Evolutionary conservation across 2,329 filamentous ascomycete species (phyloP).

Genomic region (Diaporthe helianthi): DNA sequence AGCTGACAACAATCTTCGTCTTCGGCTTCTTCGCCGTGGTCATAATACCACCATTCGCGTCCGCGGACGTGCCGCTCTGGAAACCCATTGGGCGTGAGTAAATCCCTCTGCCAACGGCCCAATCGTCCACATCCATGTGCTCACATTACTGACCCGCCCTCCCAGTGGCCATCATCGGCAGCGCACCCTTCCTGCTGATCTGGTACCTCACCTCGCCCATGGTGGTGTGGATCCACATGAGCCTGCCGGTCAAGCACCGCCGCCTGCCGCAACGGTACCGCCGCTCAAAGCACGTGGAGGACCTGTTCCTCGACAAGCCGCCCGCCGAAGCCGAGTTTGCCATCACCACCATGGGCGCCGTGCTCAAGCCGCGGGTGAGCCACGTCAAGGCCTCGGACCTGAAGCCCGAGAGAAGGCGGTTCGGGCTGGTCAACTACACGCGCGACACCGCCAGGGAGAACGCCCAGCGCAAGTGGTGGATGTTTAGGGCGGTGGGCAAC

Average conservation of each 20-base stretch:
- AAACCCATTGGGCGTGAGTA: constrained; percentile 48
- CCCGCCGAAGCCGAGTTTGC: constrained; percentile 56
- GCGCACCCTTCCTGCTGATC: constrained; percentile 70
- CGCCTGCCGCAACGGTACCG: too few species aligned
- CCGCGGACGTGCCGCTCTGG: constrained; percentile 47
- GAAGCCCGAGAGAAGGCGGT: constrained; percentile 39
- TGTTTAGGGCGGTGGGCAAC: constrained; percentile 45
- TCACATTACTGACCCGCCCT: constrained; percentile 26
- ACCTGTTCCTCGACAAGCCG: constrained; percentile 57
- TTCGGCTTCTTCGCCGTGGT: constrained; percentile 71
- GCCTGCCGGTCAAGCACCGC: constrained; percentile 70
- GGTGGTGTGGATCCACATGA: constrained; percentile 75
- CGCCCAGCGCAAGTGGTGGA: constrained; percentile 45
- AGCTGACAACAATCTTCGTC: constrained; percentile 74
- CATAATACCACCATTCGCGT: constrained; percentile 65
- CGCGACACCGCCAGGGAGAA: constrained; percentile 43
- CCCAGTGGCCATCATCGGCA: constrained; percentile 64
- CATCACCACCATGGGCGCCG: constrained; percentile 62
- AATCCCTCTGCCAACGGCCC: rapidly evolving
- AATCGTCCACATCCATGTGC: rapidly evolving
- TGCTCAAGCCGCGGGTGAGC: constrained; percentile 58
- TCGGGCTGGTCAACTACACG: constrained; percentile 50
- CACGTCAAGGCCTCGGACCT: constrained; percentile 46
- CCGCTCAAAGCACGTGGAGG: constrained; percentile 61
- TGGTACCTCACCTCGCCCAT: constrained; percentile 72